A percentile compares a stretch with the other conserved stretches of the same genome.
Conservation (phyloP, 345 rosid genomes). For the Boechera stricta region DNA sequence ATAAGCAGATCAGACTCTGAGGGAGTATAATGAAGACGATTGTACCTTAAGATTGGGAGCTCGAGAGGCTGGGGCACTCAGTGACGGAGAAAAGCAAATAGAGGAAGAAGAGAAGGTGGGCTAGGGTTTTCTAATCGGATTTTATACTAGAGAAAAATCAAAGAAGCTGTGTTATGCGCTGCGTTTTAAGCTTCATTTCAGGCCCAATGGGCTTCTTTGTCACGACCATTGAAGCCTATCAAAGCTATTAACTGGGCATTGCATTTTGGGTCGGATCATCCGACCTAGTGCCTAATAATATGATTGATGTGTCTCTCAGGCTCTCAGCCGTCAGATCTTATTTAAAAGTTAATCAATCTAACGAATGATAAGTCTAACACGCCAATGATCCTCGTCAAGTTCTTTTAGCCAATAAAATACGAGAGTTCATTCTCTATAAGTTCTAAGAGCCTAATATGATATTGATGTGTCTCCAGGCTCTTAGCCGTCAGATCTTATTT, state of each 20-base stretch:
- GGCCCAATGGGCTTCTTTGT: constrained; percentile 36
- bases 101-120: constrained; percentile 21
- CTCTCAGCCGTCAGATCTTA: background rate
- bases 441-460: no score
- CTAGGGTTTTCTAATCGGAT: constrained; percentile 37
- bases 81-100: constrained; percentile 30
- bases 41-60: constrained; percentile 34
- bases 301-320: background rate
- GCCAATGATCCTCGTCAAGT: background rate
- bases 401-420: background rate
- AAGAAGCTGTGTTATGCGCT: background rate
- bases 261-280: no score
- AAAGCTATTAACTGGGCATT: no score
- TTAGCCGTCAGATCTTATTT: background rate
- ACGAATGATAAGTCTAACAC: background rate
- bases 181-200: background rate
- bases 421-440: background rate
- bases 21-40: no score
- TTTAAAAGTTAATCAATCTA: background rate
- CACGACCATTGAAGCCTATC: background rate
- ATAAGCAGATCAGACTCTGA: background rate
- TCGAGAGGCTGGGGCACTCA: constrained; percentile 34
- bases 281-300: no score
- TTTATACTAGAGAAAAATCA: constrained; percentile 24
- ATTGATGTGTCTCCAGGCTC: background rate